Evolutionary conservation across 768 basidiomycete species (phyloP).

Genomic region (Lactarius hatsudake): DNA sequence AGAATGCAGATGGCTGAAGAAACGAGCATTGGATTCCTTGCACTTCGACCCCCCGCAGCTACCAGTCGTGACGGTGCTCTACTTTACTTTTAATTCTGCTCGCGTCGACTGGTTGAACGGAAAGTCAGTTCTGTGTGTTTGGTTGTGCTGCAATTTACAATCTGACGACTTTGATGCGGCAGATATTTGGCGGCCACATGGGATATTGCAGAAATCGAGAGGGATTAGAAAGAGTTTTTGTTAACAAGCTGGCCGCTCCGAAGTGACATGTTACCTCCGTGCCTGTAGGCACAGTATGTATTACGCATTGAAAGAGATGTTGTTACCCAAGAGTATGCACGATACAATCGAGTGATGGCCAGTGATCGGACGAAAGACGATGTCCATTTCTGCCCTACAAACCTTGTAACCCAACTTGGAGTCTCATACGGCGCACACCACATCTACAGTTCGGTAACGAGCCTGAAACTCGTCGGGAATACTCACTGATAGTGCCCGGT

Average conservation of each 20-base stretch:
- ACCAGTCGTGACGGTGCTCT: no score
- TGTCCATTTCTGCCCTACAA: neutral
- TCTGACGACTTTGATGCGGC: neutral
- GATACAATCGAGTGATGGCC: neutral
- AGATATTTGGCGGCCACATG: neutral
- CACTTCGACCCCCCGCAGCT: no score
- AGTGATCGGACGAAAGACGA: neutral
- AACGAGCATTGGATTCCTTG: no score
- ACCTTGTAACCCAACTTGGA: neutral
- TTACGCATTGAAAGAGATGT: neutral
- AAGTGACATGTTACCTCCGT: neutral
- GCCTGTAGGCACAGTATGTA: neutral
- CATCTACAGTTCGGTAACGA: neutral
- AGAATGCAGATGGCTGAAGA: no score
- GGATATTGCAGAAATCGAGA: neutral
- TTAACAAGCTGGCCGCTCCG: neutral
- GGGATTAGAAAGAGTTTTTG: neutral
- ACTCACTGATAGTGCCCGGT: neutral
- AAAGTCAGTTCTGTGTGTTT: slow-evolving; percentile 4
- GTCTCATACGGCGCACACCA: neutral
- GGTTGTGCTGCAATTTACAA: neutral
- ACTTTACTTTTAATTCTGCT: no score
- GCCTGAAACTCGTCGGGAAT: neutral
- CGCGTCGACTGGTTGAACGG: neutral
- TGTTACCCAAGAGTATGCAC: neutral